A percentile compares a stretch with the other conserved stretches of the same genome.
These are phyloP conservation scores for Taiwanofungus camphoratus DNA, from an alignment of 1,284 basidiomycete species.

Conservation along the genomic window DNA sequence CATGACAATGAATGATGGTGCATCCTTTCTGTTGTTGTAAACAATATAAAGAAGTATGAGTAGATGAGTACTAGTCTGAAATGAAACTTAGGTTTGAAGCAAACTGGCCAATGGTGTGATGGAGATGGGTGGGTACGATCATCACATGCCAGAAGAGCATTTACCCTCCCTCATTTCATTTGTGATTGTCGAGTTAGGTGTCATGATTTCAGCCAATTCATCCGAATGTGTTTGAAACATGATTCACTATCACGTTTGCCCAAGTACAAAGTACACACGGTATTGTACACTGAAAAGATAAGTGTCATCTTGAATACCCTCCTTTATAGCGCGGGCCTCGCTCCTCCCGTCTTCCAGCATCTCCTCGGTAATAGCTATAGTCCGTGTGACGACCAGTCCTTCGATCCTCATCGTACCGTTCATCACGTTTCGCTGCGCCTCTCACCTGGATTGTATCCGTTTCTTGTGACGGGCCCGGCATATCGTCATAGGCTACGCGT, in stretches of 20 bases:
- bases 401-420: conserved; percentile 16
- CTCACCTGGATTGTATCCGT: conserved; percentile 26
- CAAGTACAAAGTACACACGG: too few species aligned
- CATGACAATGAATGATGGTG: not conserved
- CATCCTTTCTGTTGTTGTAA: too few species aligned
- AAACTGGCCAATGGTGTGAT: too few species aligned
- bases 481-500: conserved; percentile 18
- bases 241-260: too few species aligned
- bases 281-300: too few species aligned
- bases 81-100: too few species aligned
- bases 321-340: conserved; percentile 26
- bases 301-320: conserved; percentile 26
- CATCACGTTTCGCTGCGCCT: conserved; percentile 20
- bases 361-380: conserved; percentile 9
- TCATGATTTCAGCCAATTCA: too few species aligned
- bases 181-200: too few species aligned
- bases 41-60: not conserved
- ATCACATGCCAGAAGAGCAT: too few species aligned
- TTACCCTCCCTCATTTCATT: too few species aligned
- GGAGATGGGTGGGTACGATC: too few species aligned
- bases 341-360: conserved; percentile 10
- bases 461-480: conserved; percentile 23
- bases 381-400: conserved; percentile 8
- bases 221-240: too few species aligned
- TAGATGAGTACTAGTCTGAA: not conserved